Percentiles rank a stretch among this genome's conserved stretches.
These are phyloP conservation scores for Hansfordia pulvinata DNA, from an alignment of 2,329 filamentous ascomycete species.

Conservation along the genomic window DNA sequence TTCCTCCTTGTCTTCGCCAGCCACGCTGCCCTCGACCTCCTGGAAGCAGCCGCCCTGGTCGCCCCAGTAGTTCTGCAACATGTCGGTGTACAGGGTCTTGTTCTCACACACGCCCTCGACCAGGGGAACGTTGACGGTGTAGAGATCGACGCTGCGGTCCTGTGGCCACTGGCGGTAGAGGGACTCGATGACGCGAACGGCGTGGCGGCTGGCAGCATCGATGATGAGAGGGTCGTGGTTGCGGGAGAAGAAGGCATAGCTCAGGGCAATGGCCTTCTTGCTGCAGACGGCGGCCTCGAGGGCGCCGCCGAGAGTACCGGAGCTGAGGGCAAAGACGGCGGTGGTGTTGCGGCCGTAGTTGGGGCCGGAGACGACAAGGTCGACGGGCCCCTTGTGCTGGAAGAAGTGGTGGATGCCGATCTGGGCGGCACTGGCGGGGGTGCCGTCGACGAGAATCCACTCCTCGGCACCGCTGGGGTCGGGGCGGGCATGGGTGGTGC, in stretches of 20 bases:
- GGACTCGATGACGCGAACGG: constrained; percentile 66
- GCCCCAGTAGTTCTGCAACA: constrained; percentile 86
- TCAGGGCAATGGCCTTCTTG: constrained; percentile 63
- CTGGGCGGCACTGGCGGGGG: constrained; percentile 68
- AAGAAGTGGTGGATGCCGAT: constrained; percentile 75
- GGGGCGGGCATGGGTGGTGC: constrained; percentile 50
- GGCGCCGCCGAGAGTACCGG: constrained; percentile 64
- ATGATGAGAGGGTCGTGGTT: constrained; percentile 78
- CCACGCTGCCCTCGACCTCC: constrained; percentile 54
- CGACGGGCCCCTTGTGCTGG: constrained; percentile 54
- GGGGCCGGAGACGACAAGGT: constrained; percentile 66
- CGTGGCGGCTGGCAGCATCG: constrained; percentile 58
- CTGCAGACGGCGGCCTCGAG: constrained; percentile 64
- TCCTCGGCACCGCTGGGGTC: constrained; percentile 43
- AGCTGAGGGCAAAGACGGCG: constrained; percentile 64
- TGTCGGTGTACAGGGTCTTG: constrained; percentile 69
- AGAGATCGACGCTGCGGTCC: constrained; percentile 62
- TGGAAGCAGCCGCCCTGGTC: constrained; percentile 74
- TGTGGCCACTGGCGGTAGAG: constrained; percentile 61
- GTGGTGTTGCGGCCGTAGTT: constrained; percentile 79
- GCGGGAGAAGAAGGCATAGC: constrained; percentile 77
- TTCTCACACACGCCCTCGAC: constrained; percentile 57
- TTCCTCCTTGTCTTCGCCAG: constrained; percentile 58
- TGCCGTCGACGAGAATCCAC: constrained; percentile 72
- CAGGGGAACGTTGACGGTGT: constrained; percentile 81